Base-by-base conservation (phyloP, 2,329 filamentous ascomycete genomes). In the Arthroderma sp. region DNA sequence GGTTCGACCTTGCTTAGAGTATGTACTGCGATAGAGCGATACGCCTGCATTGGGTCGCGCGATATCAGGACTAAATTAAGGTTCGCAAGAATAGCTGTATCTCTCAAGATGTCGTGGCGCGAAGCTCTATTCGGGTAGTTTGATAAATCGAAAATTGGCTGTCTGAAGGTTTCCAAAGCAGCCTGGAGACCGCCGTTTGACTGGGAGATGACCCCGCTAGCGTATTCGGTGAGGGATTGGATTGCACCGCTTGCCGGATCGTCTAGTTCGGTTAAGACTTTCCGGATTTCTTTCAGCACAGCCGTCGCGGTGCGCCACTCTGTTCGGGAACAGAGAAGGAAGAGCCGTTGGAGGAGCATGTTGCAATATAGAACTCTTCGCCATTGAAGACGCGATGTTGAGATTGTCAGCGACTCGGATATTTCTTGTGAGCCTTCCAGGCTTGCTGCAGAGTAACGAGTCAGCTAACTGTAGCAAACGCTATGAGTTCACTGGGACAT, bases 181-280 rank as follows among this genome's bases (percentile, higher is more conserved):
- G 68, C 66, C n/a, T 75, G 67, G 1, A 91, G 70, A 50, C 86
- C 73, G 10, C 86, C 87, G 4, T 73, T 80, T 11, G 82, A 84
- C 66, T 95, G 89, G 43, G 79, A 70, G 53, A 86, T 82, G 5
- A 84, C 74, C 0, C 83, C 88, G 1, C 73, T 70, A 11, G 94
- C 75, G 61, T 95, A 95, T 37, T 76, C 66, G 5, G 76, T 70
- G 38, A 84, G 69, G 31, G 77, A 66, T 27, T 62, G 60, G 32
- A 78, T 70, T 2, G 60, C 56, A 9, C 63, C 60, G 2, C 64
- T 55, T 22, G 65, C 56, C 6, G 56, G 54, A 31, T 68, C 55
- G 48, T 48, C 62, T 68, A 69, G 50, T 57, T 66, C 58, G 66
- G 68, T 49, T 55, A 65, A 49, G 59, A 70, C 65, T 43, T 57